Base-by-base conservation (phyloP, 345 rosid species). In the Erucastrum elatum region DNA sequence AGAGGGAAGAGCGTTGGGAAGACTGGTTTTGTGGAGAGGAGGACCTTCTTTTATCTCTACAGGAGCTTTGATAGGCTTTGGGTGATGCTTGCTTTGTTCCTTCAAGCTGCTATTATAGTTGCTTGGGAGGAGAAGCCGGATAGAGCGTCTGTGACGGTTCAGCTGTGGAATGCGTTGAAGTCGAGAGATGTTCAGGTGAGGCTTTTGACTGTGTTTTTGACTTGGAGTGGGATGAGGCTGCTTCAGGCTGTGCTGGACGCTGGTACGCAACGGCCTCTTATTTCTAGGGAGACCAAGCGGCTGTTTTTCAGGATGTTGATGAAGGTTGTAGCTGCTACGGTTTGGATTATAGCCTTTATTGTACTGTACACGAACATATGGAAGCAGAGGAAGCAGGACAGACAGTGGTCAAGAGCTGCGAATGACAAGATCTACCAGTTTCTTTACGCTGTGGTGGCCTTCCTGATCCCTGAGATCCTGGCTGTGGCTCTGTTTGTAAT, bases 1-100 rank as follows among this genome's bases (percentile, higher is more conserved):
- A 92, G 87, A 82, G 26, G 16, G 7, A 80, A 74, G 37, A 84
- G 92, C 56, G 87, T 94, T 4, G 92, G 96, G 69, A 92, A 94
- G 82, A 92, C 96, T 0, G 97, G 97, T 16, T 94, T 94, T 31
- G 98, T 94, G 66, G 98, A 94, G 89, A 91, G 90, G 65, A 82
- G 98, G 77, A 84, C 97, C 17, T 94, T 94, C 60, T 94, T 93
- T 87, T 90, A 94, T 5, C 78, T 90, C 58, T 94, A 81, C 71
- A 72, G 98, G 78, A 92, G 97, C 69, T 94, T 94, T 55, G 97
- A 94, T 75, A 77, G 89, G 76, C 79, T 90, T 10, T 94, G 96
- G 96, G 84, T 90, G 71, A 26, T 92, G 85, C 78, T 94, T 81
- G 85, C 90, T 71, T 77, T 94, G 86, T 87, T 82, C 77, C 82